These are phyloP conservation scores for Linnemannia hyalina DNA, from an alignment of 192 early-diverging fungal species.

Conservation along the genomic window DNA sequence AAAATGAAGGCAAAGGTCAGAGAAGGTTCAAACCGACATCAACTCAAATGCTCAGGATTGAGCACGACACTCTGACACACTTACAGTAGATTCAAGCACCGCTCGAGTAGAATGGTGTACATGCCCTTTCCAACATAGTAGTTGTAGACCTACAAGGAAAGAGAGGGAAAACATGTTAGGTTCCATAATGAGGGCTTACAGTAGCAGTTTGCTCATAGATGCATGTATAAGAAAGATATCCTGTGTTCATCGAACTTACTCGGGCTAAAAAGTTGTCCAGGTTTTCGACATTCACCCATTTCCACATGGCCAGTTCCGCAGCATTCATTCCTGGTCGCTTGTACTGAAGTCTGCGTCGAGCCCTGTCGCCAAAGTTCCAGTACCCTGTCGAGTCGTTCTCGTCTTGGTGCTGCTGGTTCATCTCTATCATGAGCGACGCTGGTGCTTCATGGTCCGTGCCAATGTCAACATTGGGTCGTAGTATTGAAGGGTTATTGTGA, in stretches of 20 bases:
- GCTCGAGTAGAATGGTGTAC: slow-evolving; percentile 82
- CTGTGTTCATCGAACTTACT: slow-evolving; percentile 21
- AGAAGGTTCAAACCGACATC: neutral
- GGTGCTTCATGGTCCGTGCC: slow-evolving; percentile 70
- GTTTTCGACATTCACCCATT: slow-evolving; percentile 89
- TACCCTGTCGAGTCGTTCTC: slow-evolving; percentile 25
- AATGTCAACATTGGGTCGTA: slow-evolving; percentile 22
- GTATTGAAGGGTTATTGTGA: neutral
- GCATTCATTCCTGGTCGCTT: slow-evolving; percentile 60
- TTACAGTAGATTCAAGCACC: slow-evolving; percentile 84
- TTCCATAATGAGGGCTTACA: neutral
- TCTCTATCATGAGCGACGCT: slow-evolving; percentile 74
- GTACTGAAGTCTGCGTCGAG: slow-evolving; percentile 26
- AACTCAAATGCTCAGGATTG: slow-evolving; percentile 3
- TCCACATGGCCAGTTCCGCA: slow-evolving; percentile 76
- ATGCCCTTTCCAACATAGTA: slow-evolving; percentile 94
- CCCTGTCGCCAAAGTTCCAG: slow-evolving; percentile 42
- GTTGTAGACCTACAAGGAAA: slow-evolving; percentile 71
- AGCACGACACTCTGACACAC: slow-evolving; percentile 35
- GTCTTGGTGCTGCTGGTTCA: slow-evolving; percentile 51
- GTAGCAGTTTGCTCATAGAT: neutral
- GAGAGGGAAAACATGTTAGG: neutral
- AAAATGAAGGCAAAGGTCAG: neutral
- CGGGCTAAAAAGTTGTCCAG: slow-evolving; percentile 84
- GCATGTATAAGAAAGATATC: neutral